Percentiles rank a stretch among this genome's conserved stretches.
These are phyloP conservation scores for Epichloe sp. DNA, from an alignment of 2,329 filamentous ascomycete genomes.

Conservation along the genomic window DNA sequence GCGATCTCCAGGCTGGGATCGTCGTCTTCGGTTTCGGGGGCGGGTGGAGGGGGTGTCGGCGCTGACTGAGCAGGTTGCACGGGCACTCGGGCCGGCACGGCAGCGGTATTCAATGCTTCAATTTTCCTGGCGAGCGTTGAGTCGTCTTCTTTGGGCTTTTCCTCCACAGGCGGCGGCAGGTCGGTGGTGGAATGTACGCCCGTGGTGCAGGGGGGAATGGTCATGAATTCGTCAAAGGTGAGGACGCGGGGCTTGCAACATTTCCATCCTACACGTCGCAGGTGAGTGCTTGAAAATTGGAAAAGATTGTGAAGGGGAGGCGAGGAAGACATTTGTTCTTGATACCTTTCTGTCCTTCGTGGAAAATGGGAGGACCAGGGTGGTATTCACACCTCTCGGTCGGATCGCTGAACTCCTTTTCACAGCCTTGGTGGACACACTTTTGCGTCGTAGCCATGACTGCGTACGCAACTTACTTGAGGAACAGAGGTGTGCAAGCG, in stretches of 20 bases:
- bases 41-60: slow-evolving; percentile 41
- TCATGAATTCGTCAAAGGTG: slow-evolving; percentile 96
- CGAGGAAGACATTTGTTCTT: background rate
- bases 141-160: slow-evolving; percentile 35
- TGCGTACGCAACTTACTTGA: background rate
- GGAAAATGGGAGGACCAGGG: slow-evolving; percentile 85
- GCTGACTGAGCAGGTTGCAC: slow-evolving; percentile 32
- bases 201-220: slow-evolving; percentile 81
- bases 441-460: slow-evolving; percentile 53
- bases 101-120: slow-evolving; percentile 34
- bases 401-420: slow-evolving; percentile 70
- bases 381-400: slow-evolving; percentile 85
- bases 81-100: slow-evolving; percentile 28
- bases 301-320: too few relatives aligned
- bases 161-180: slow-evolving; percentile 45
- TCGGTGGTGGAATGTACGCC: slow-evolving; percentile 89
- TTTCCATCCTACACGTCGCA: slow-evolving; percentile 64
- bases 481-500: background rate
- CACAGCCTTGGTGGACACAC: slow-evolving; percentile 94
- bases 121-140: slow-evolving; percentile 29
- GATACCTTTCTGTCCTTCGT: slow-evolving; percentile 95
- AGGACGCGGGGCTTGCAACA: slow-evolving; percentile 96
- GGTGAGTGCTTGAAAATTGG: too few relatives aligned
- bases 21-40: slow-evolving; percentile 75
- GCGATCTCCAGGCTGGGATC: slow-evolving; percentile 63